Conservation (phyloP, 495 filamentous ascomycete species). For the Saxophila tyrrhenica region DNA sequence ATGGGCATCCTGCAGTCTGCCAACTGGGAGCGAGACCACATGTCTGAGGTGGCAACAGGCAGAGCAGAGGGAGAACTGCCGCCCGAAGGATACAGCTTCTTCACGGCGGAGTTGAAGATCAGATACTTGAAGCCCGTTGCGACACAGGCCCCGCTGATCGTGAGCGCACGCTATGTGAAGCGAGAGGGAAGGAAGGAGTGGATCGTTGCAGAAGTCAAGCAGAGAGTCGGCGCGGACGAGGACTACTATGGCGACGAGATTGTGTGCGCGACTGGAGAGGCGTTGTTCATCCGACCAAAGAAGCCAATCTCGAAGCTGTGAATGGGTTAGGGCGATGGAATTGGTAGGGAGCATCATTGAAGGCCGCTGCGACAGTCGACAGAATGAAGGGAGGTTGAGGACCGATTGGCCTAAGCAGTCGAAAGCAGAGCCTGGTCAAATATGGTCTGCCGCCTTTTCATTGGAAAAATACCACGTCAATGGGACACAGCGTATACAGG, state of each 20-base stretch:
- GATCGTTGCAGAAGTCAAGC: constrained; percentile 23
- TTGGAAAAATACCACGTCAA: no score
- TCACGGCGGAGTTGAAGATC: constrained; percentile 46
- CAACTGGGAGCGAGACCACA: constrained; percentile 30
- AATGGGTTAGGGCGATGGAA: not conserved
- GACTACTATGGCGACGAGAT: constrained; percentile 23
- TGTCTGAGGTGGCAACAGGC: constrained; percentile 4
- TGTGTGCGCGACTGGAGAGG: constrained; percentile 27
- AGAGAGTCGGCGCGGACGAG: constrained; percentile 3
- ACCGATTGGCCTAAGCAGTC: no score
- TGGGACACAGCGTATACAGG: no score
- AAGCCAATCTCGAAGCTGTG: constrained; percentile 1
- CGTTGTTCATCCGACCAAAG: constrained; percentile 27
- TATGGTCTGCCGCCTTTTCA: no score
- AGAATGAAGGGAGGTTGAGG: no score
- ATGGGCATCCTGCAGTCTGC: constrained; percentile 40
- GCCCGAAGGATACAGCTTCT: constrained; percentile 2
- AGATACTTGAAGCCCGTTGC: constrained; percentile 41
- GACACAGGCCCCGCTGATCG: constrained; percentile 44
- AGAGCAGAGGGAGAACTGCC: constrained; percentile 11
- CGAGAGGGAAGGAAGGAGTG: constrained; percentile 28
- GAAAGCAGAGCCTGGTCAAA: no score
- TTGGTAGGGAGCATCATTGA: no score
- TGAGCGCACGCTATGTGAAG: constrained; percentile 30
- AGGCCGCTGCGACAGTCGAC: no score